A percentile compares a stretch with the other conserved stretches of the same genome.
Conservation (phyloP, 1,284 basidiomycete species). For the Cutaneotrichosporon sp. region DNA sequence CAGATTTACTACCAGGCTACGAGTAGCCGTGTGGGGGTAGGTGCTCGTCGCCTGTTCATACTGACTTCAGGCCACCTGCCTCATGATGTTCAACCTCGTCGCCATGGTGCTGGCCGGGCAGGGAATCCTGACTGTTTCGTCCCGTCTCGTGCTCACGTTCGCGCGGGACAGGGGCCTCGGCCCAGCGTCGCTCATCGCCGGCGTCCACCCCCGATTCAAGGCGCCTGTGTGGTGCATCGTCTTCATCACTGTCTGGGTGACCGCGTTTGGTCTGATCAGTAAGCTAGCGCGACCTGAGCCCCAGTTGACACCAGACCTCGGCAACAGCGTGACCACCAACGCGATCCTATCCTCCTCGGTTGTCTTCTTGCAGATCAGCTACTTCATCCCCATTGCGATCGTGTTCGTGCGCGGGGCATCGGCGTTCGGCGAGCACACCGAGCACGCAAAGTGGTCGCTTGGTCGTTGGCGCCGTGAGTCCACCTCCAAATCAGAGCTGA, state of each 20-base stretch:
- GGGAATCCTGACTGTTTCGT: constrained; percentile 30
- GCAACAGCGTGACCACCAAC: constrained; percentile 57
- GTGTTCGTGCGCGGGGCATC: constrained; percentile 52
- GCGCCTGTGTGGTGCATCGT: constrained; percentile 32
- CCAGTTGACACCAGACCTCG: constrained; percentile 52
- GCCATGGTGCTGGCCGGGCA: constrained; percentile 27
- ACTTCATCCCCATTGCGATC: constrained; percentile 49
- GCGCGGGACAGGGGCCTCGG: constrained; percentile 14
- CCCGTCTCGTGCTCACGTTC: constrained; percentile 21
- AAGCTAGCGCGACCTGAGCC: neutral
- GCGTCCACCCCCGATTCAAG: constrained; percentile 24
- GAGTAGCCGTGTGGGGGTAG: constrained; percentile 16
- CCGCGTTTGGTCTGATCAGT: constrained; percentile 56
- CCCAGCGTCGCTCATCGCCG: neutral
- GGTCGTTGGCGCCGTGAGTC: constrained; percentile 35
- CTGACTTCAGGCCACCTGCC: constrained; percentile 21
- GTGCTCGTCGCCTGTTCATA: neutral
- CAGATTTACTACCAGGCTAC: constrained; percentile 31
- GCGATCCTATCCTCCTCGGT: constrained; percentile 51
- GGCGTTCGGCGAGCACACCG: constrained; percentile 45
- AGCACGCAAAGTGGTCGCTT: constrained; percentile 36
- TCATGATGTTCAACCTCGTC: constrained; percentile 27
- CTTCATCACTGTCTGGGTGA: constrained; percentile 49
- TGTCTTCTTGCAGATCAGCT: constrained; percentile 34
- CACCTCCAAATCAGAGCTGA: neutral